Conservation (phyloP, 2,329 filamentous ascomycete species). For the Colletotrichum sp. region DNA sequence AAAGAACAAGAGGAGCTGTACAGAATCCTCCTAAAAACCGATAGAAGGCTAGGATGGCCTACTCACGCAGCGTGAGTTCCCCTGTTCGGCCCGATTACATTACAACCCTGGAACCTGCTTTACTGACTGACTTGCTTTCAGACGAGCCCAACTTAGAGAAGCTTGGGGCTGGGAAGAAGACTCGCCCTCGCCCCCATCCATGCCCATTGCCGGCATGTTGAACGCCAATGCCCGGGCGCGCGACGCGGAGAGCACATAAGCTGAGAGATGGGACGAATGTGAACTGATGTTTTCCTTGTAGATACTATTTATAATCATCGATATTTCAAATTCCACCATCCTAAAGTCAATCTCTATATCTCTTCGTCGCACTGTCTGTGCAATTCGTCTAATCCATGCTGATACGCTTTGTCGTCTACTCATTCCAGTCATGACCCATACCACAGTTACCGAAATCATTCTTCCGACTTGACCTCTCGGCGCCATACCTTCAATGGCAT, state of each 20-base stretch:
- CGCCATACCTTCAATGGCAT: slow-evolving; percentile 2
- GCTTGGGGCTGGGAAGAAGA: slow-evolving; percentile 4
- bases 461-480: not conserved
- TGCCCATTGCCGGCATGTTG: slow-evolving; percentile 1
- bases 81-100: not conserved
- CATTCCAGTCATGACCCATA: not conserved
- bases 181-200: not conserved
- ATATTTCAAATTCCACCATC: not conserved
- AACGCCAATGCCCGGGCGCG: not conserved
- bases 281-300: not conserved
- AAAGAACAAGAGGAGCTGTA: slow-evolving; percentile 42
- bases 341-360: not conserved
- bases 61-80: slow-evolving; percentile 30
- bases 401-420: not conserved
- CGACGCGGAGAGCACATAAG: not conserved
- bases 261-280: not conserved
- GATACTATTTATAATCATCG: not conserved
- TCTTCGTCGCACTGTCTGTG: not conserved
- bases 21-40: slow-evolving; percentile 35
- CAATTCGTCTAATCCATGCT: not conserved
- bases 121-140: not conserved
- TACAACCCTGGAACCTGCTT: no score
- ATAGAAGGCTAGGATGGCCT: slow-evolving; percentile 30
- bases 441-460: not conserved
- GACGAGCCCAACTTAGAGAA: not conserved